Base-by-base conservation (phyloP, 1,284 basidiomycete genomes). In the Pyrrhoderma noxium region DNA sequence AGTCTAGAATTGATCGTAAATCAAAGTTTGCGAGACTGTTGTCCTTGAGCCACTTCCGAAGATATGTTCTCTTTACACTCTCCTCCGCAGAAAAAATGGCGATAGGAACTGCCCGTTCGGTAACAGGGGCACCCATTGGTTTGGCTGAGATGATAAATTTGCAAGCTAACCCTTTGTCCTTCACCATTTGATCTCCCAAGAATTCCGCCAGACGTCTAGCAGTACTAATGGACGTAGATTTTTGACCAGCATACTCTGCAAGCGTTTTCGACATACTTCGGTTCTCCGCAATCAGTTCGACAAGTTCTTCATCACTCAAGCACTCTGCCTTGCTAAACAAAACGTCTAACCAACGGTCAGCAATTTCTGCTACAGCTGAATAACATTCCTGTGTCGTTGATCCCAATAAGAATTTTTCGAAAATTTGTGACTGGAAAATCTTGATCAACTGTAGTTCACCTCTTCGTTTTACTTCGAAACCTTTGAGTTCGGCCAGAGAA, bases 371-470 rank as follows among this genome's bases (percentile, higher is more conserved):
- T 19, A 99, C 96, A 0, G 89, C 91, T 3, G 85, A 82, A 63
- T 99, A 99, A 66, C 96, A 99, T 62, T 97, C 94, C 63, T 94
- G 86, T 1, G 91, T 90, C 0, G 94, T 97, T 0, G 79, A 75
- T 0, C 96, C 96, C 0, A 98, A 80, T 44, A 99, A 70, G 73
- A 99, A 99, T 64, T 91, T 95, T 69, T 96, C 93, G 66, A 99
- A 99, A 62, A 99, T 93, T 62, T 96, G 92, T 4, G 92, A 93
- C 66, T 99, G 96, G 78, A 99, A 99, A 60, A 95, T 96, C 72
- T 99, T 99, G 85, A 99, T 96, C 62, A 99, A 83, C 64, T 99
- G 96, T 49, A 99, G 75, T 67, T 99, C 96, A 42, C 96, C 96
- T 49, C 96, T 81, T 53, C 96, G 89, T 69, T 99, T 99, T 58